Percentiles rank a stretch among this genome's conserved stretches.
Conservation (phyloP, 495 filamentous ascomycete species). For the Aspergillus carlsbadensis region DNA sequence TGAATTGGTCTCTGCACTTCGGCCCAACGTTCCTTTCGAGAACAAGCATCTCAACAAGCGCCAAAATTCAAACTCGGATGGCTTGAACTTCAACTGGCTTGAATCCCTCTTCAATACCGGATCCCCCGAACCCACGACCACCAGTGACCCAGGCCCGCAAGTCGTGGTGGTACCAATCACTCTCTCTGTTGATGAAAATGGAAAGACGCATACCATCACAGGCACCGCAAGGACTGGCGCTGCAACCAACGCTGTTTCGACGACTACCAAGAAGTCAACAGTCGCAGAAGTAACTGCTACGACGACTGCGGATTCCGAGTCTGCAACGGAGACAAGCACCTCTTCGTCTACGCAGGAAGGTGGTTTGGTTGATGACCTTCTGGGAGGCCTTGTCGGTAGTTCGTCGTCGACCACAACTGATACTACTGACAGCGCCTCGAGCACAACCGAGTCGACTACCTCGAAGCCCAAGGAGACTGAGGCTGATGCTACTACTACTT, state of each 20-base stretch:
- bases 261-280: conserved; percentile 15
- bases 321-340: conserved; percentile 2
- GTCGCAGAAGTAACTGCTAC: conserved; percentile 6
- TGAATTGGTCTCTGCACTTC: conserved; percentile 35
- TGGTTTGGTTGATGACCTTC: background rate
- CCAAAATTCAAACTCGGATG: conserved; percentile 8
- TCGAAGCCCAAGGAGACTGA: background rate
- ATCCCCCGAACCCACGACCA: conserved; percentile 10
- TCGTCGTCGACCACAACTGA: background rate
- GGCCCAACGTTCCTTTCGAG: conserved; percentile 46
- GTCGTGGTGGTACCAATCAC: conserved; percentile 26
- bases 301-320: conserved; percentile 3
- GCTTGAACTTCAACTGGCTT: background rate
- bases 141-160: conserved; percentile 17
- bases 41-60: conserved; percentile 40
- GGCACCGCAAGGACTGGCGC: conserved; percentile 13
- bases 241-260: conserved; percentile 9
- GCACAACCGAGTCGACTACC: background rate
- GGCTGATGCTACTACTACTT: background rate
- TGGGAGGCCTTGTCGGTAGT: background rate
- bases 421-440: background rate
- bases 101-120: conserved; percentile 1
- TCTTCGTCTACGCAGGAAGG: conserved; percentile 1
- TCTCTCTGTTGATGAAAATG: conserved; percentile 27
- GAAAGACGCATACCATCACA: conserved; percentile 26